Evolutionary conservation across 2,329 filamentous ascomycete genomes (phyloP), one percentile per base, ranked within the genome.

Genomic region (Botryotinia calthae): DNA sequence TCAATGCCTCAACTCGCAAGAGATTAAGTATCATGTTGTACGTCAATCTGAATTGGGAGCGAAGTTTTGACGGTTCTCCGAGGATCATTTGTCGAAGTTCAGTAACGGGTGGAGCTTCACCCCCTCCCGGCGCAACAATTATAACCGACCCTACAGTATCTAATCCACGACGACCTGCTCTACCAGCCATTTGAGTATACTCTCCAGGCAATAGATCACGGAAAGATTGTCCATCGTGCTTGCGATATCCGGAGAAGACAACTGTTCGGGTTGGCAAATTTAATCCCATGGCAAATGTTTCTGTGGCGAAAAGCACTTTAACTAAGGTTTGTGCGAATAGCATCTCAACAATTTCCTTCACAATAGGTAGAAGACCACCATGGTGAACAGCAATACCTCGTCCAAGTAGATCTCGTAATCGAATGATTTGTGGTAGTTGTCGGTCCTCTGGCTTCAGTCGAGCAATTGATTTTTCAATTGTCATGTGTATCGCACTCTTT

Each of bases 11-110:
- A 2, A 99, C 96, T 51, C 96, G 91, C 66, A 99, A 86, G 46
- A 99, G 86, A 80, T 98, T 99, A 44, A 99, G 85, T 74, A 99
- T 99, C 96, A 99, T 99, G 83, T 98, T 99, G 85, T 99, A 99
- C 0, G 97, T 99, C 65, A 99, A 86, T 74, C 96, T 90, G 86
- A 99, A 99, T 80, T 99, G 96, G 10, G 95, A 98, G 64, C 94
- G 90, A 66, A 99, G 87, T 83, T 98, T 98, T 40, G 94, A 97
- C 46, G 96, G 95, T 79, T 97, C 93, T 70, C 96, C 96, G 6
- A 98, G 87, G 76, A 99, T 98, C 94, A 99, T 98, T 79, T 94
- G 93, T 73, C 93, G 89, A 71, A 99, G 84, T 72, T 95, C 90
- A 48, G 87, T 88, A 67, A 93, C 94, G 3, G 95, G 93, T 4